These are phyloP conservation scores for Myriosclerotinia curreyana DNA, from an alignment of 2,329 filamentous ascomycete genomes.

Conservation along the genomic window DNA sequence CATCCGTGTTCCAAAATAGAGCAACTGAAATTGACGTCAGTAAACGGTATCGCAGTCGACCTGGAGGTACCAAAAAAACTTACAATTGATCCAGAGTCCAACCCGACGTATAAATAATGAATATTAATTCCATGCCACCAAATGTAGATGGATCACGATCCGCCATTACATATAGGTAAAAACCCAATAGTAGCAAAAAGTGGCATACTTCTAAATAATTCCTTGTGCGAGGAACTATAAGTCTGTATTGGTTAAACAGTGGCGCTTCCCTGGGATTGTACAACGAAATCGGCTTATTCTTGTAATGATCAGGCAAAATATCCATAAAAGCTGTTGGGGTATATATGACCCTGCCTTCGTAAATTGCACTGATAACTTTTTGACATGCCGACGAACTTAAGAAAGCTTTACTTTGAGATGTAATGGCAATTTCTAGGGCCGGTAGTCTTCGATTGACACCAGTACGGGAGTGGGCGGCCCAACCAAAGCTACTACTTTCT, in stretches of 20 bases:
- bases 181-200: conserved; percentile 63
- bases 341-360: conserved; percentile 75
- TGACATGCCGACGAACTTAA: conserved; percentile 75
- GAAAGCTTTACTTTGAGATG: conserved; percentile 77
- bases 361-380: conserved; percentile 79
- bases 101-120: conserved; percentile 70
- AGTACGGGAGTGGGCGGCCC: conserved; percentile 44
- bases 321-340: conserved; percentile 79
- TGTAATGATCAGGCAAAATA: conserved; percentile 82
- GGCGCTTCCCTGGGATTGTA: conserved; percentile 76
- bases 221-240: conserved; percentile 76
- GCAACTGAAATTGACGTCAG: conserved; percentile 36
- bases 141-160: conserved; percentile 58
- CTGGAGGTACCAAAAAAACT: conserved; percentile 56
- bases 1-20: conserved; percentile 74
- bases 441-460: conserved; percentile 55
- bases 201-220: conserved; percentile 73
- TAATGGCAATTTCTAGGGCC: conserved; percentile 77
- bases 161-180: conserved; percentile 73
- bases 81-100: conserved; percentile 50
- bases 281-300: conserved; percentile 74
- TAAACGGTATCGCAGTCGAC: not conserved
- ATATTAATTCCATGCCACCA: conserved; percentile 60
- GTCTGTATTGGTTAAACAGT: conserved; percentile 77
- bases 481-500: conserved; percentile 47